These are phyloP conservation scores for Linderina pennispora DNA, from an alignment of 192 early-diverging fungal species.

Conservation along the genomic window DNA sequence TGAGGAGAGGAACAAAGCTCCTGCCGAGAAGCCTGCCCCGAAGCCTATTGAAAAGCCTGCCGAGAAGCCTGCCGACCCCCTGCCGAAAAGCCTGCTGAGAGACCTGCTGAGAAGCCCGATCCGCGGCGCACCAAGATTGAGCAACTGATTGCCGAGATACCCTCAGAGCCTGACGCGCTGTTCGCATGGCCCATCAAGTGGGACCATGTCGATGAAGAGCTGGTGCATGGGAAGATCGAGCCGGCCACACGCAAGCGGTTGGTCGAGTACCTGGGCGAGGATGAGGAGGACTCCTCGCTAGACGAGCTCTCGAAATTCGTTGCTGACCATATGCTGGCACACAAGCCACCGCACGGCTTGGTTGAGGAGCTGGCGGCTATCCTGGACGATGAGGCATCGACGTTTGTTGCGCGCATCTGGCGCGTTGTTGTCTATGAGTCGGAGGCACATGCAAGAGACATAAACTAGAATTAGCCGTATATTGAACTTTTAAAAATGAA, in stretches of 20 bases:
- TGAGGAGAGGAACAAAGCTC: conserved; percentile 3
- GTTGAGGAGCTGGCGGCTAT: conserved; percentile 74
- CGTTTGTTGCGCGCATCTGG: conserved; percentile 88
- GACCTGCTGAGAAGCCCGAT: no score
- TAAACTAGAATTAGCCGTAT: not conserved
- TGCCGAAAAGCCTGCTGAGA: no score
- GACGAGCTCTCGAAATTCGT: conserved; percentile 77
- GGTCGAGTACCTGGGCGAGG: conserved; percentile 65
- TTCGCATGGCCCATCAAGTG: conserved; percentile 31
- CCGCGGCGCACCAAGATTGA: conserved; percentile 3
- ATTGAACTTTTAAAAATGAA: not conserved
- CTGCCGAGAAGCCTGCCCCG: no score
- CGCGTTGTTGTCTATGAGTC: conserved; percentile 24
- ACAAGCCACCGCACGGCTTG: conserved; percentile 59
- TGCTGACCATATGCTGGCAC: conserved; percentile 59
- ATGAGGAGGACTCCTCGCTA: conserved; percentile 52
- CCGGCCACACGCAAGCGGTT: conserved; percentile 79
- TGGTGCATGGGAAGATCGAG: conserved; percentile 60
- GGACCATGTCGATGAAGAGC: conserved; percentile 22
- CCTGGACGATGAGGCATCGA: conserved; percentile 80
- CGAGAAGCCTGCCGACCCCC: no score
- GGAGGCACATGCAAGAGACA: not conserved
- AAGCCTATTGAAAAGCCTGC: conserved; percentile 14
- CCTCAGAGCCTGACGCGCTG: conserved; percentile 10
- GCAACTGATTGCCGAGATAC: conserved; percentile 12